Evolutionary conservation across 345 rosid species (phyloP), one percentile per base, ranked within the genome.

Genomic region (Eutrema japonicum): DNA sequence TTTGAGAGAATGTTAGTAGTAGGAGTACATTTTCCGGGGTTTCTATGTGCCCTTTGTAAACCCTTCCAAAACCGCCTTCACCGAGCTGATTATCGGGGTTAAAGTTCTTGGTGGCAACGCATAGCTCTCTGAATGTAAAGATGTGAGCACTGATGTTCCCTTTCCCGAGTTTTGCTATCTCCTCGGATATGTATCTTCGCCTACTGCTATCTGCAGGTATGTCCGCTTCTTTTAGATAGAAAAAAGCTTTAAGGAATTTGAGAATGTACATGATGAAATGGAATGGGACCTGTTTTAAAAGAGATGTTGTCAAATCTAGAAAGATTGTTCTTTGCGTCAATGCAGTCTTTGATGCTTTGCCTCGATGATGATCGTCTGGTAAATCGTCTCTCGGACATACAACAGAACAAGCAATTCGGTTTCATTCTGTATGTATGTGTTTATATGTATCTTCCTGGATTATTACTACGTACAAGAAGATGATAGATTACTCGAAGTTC

Each of bases 11-110:
- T 32, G 16, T 16, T 59, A 4, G 11, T 48, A 48, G 42, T 10
- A 30, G 0, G 11, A 32, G 64, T 13, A 89, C 96, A 62, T 83
- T 75, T 47, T 86, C 77, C 30, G 64, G 70, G 62, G 65, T 66
- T 58, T 85, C 89, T 30, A 89, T 52, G 1, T 68, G 56, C 4
- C 93, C 98, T 78, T 82, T 88, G 78, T 91, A 94, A 14, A 91
- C 97, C 85, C 92, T 94, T 35, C 98, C 98, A 47, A 91, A 94
- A 16, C 98, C 98, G 2, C 98, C 98, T 86, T 94, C 97, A 5
- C 98, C 98, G 2, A 94, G 82, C 55, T 85, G 83, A 79, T 83
- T 79, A 0, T 85, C 87, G 1, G 82, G 88, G 71, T 80, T 71
- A 81, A 94, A 94, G 80, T 87, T 88, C 8, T 81, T 67, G 13